Evolutionary conservation across 345 rosid genomes (phyloP), one percentile per base, ranked within the genome.

Genomic region (Aquilaria malaccensis): DNA sequence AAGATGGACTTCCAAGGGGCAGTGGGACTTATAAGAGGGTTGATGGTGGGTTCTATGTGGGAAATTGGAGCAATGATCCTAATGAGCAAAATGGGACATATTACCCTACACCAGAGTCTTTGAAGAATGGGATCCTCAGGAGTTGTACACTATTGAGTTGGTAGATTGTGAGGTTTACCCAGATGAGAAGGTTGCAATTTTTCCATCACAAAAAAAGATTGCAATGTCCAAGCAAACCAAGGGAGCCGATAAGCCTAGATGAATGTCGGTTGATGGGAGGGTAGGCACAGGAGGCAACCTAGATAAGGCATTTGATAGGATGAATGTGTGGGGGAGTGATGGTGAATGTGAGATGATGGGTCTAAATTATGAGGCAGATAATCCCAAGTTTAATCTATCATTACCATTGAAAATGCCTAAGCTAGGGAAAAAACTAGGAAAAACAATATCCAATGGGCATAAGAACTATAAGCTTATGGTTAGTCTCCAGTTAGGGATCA

Each of bases 201-300:
- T 89, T 66, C 98, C 98, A 13, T 93, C 98, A 30, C 98, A 93
- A 72, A 87, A 93, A 80, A 85, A 77, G 62, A 80, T 89, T 15
- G 83, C 90, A 0, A 81, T 84, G 12, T 89, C 97, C 91, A 75
- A 79, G 60, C 89, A 96, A 30, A 70, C 91, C 0, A 93, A 85
- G 43, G 82, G 79, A 6, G 75, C 65, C 45, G 87, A 74, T 9
- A 83, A 75, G 70, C 83, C 87, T 0, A 79, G 91, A 70, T 73
- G 96, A 72, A 58, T 70, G 82, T 89, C 97, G 0, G 88, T 82
- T 15, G 98, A 89, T 62, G 98, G 91, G 52, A 78, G 95, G 77
- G 86, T 72, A 7, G 85, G 95, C 30, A 86, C 83, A 2, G 87
- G 95, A 0, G 58, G 7, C 43, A 5, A 37, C 1, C 43, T 80